Evolutionary conservation across 805 yeast genomes (phyloP).

Genomic region (Barnettozyma pratensis): DNA sequence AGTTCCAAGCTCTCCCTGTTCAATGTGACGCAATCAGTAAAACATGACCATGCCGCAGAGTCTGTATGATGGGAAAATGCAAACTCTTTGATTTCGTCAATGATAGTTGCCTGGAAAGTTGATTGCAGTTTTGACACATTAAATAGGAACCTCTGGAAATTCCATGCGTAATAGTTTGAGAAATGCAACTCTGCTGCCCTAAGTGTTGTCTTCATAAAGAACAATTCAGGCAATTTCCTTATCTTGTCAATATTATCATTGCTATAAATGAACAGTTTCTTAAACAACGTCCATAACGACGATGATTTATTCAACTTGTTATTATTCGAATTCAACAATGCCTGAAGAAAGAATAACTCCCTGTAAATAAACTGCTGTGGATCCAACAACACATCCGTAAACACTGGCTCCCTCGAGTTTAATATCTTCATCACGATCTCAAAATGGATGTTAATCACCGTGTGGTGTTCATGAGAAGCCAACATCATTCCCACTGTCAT

Average conservation of each 20-base stretch:
- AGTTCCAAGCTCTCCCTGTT: conserved; percentile 5
- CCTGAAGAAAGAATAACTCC: conserved; percentile 19
- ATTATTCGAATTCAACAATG: conserved; percentile 28
- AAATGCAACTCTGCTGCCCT: conserved; percentile 29
- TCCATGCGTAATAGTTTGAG: conserved; percentile 38
- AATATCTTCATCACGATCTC: conserved; percentile 19
- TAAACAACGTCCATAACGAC: conserved; percentile 31
- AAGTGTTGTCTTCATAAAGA: conserved; percentile 19
- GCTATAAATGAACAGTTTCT: conserved; percentile 21
- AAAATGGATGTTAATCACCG: conserved; percentile 28
- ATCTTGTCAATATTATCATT: not conserved
- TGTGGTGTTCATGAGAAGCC: conserved; percentile 33
- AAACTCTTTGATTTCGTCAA: conserved; percentile 15
- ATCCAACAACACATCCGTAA: conserved; percentile 1
- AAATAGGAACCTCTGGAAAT: conserved; percentile 28
- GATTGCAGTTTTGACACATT: conserved; percentile 16
- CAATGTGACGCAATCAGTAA: conserved; percentile 8
- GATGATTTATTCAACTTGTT: conserved; percentile 35
- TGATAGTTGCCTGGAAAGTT: not conserved
- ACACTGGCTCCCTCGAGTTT: not conserved
- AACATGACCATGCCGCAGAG: conserved; percentile 33
- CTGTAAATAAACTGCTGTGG: conserved; percentile 9
- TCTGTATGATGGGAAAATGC: conserved; percentile 26
- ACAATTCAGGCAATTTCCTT: not conserved
- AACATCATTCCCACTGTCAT: conserved; percentile 30